Base-by-base conservation (phyloP, 805 yeast genomes). In the Cyberlindnera saturnus region DNA sequence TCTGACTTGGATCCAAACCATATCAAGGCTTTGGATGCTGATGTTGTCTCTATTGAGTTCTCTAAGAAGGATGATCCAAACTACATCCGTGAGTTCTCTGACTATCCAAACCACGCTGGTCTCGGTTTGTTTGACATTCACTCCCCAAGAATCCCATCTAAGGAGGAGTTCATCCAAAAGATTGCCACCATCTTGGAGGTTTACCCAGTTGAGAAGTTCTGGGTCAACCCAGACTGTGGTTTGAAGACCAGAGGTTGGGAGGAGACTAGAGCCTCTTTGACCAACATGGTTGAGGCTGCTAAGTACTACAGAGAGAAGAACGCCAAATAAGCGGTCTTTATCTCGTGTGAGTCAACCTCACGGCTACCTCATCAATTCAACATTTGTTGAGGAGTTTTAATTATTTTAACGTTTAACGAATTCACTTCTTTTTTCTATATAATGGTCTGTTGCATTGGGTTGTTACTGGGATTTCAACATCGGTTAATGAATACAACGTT, bases 171-270 rank as follows among this genome's bases (percentile, higher is more conserved):
- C 73, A 82, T 88, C 70, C 73, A 82, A 67, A 89, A 96, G 77
- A 87, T 93, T 65, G 81, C 81, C 66, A 93, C 88, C 70, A 90
- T 93, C 76, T 77, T 93, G 73, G 88, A 89, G 78, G 93, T 86
- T 49, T 91, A 91, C 80, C 97, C 97, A 69, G 95, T 93, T 67
- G 87, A 86, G 71, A 91, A 90, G 74, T 86, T 93, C 82, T 93
- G 99, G 99, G 95, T 93, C 68, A 93, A 93, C 95, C 99, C 99
- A 66, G 99, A 93, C 79, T 93, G 99, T 82, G 99, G 99, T 82
- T 82, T 93, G 73, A 93, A 93, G 86, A 93, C 99, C 71, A 90
- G 99, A 84, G 96, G 96, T 62, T 93, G 99, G 99, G 88, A 86
- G 61, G 99, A 93, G 81, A 87, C 91, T 62, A 88, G 75, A 68